Conservation (phyloP, 805 yeast genomes). For the Naumovozyma castellii region DNA sequence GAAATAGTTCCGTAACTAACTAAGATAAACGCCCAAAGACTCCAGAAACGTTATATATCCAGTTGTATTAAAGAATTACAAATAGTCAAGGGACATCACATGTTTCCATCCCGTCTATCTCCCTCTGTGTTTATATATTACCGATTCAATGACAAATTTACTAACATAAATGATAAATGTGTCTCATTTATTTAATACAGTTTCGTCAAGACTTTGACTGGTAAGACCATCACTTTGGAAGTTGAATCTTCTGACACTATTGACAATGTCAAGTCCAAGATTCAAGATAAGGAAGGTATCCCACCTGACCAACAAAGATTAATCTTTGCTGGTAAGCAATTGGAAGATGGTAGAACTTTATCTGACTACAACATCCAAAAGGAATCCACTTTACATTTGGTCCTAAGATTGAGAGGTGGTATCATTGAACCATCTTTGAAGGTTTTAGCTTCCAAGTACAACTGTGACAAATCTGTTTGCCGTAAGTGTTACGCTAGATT, state of each 20-base stretch:
- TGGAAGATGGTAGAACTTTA: conserved; percentile 97
- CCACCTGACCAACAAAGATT: conserved; percentile 99
- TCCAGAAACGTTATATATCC: no score
- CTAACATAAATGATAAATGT: background rate
- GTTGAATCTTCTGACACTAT: conserved; percentile 98
- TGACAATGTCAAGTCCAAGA: conserved; percentile 97
- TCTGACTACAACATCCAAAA: conserved; percentile 99
- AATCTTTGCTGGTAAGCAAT: conserved; percentile 99
- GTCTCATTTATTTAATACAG: conserved; percentile 15
- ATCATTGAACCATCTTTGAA: conserved; percentile 99
- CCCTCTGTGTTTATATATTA: background rate
- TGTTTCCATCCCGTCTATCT: background rate
- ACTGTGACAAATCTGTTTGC: conserved; percentile 99
- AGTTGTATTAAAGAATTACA: no score
- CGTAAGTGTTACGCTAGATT: conserved; percentile 99
- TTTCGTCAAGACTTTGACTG: conserved; percentile 80
- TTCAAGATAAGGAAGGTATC: conserved; percentile 98
- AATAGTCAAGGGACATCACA: background rate
- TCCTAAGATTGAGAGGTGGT: conserved; percentile 96
- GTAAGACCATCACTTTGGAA: conserved; percentile 95
- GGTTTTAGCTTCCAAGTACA: conserved; percentile 98
- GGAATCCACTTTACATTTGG: conserved; percentile 96
- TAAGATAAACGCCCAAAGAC: no score
- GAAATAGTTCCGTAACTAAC: no score
- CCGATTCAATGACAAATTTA: background rate